Evolutionary conservation across 176 grass and related monocot genomes (phyloP).

Genomic region (Otatea glauca): DNA sequence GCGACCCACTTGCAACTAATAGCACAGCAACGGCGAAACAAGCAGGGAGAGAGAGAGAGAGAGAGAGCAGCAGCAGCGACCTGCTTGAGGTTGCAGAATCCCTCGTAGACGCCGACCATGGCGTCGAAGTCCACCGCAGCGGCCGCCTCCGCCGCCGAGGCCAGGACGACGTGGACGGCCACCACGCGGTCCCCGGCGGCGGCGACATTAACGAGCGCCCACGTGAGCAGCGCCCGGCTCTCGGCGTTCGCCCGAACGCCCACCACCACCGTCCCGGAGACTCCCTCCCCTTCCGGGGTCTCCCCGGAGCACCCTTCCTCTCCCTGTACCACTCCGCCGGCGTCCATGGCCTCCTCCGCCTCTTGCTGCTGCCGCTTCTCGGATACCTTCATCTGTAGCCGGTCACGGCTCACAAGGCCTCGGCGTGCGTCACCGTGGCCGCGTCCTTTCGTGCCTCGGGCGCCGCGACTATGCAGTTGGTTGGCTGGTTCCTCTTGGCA

Average conservation of each 20-base stretch:
- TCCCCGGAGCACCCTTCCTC: constrained; percentile 21
- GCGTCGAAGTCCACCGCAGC: constrained; percentile 65
- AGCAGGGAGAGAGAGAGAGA: background rate
- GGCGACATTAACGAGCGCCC: constrained; percentile 80
- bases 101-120: constrained; percentile 91
- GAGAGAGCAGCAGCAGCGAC: constrained; percentile 42
- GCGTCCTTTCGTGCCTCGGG: constrained; percentile 17
- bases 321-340: background rate
- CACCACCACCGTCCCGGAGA: constrained; percentile 68
- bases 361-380: constrained; percentile 6
- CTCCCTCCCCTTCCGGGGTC: background rate
- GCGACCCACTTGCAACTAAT: background rate
- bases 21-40: background rate
- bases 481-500: constrained; percentile 36
- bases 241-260: constrained; percentile 67
- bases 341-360: constrained; percentile 9
- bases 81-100: constrained; percentile 96
- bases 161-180: constrained; percentile 74
- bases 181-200: constrained; percentile 71
- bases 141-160: constrained; percentile 42
- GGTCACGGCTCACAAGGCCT: background rate
- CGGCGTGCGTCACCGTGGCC: constrained; percentile 25
- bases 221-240: constrained; percentile 89
- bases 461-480: constrained; percentile 10
- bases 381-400: constrained; percentile 47